A percentile compares a stretch with the other conserved stretches of the same genome.
These are phyloP conservation scores for Acrocalymma vagum DNA, from an alignment of 2,329 filamentous ascomycete species.

Conservation along the genomic window DNA sequence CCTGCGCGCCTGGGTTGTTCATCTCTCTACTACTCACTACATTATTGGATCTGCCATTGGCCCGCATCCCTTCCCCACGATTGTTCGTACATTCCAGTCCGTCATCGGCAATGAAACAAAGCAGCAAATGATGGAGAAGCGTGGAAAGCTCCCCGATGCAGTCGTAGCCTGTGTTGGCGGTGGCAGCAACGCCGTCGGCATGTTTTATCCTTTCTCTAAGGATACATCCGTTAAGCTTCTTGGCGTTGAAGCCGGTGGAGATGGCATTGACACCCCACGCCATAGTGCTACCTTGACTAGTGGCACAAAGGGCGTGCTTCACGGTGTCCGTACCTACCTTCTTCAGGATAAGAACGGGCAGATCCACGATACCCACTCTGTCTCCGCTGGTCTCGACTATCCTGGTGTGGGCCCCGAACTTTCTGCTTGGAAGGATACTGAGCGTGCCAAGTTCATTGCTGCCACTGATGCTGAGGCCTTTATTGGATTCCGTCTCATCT, in stretches of 20 bases:
- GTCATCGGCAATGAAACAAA: constrained; percentile 97
- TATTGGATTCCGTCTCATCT: constrained; percentile 82
- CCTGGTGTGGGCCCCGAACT: constrained; percentile 96
- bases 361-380: constrained; percentile 93
- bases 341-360: constrained; percentile 93
- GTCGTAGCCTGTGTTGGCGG: constrained; percentile 97
- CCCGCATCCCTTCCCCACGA: constrained; percentile 96
- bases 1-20: constrained; percentile 90
- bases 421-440: constrained; percentile 88
- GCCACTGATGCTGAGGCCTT: constrained; percentile 94
- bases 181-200: constrained; percentile 92
- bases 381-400: constrained; percentile 96
- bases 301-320: constrained; percentile 89
- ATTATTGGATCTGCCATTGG: constrained; percentile 98
- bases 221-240: constrained; percentile 87
- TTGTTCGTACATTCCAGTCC: constrained; percentile 96
- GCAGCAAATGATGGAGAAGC: constrained; percentile 83
- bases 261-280: constrained; percentile 83
- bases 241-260: constrained; percentile 94
- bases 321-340: constrained; percentile 95
- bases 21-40: constrained; percentile 95
- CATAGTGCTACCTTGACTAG: constrained; percentile 90
- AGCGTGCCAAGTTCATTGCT: constrained; percentile 86
- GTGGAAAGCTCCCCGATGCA: constrained; percentile 90
- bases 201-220: constrained; percentile 96